phyloP scores from a whole-genome alignment of 2,329 filamentous ascomycete genomes.

The Phyllosticta citrichinensis region DNA sequence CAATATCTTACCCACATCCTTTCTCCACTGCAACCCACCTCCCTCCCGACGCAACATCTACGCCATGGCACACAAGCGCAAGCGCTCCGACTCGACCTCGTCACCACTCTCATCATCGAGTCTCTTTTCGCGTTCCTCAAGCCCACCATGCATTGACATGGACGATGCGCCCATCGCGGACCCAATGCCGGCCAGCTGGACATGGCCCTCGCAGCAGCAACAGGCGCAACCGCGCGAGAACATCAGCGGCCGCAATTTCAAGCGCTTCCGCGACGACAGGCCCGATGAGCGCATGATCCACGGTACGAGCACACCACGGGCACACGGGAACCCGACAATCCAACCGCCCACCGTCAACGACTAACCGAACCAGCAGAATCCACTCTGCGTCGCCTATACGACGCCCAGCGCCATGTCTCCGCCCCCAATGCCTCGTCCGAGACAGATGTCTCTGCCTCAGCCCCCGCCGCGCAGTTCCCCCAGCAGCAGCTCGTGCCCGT shows the following conservation, averaged over 20 bases:
- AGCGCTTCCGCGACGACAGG: slow-evolving; percentile 48
- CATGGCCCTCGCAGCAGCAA: not conserved
- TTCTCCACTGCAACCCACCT: not conserved
- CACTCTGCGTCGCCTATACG: slow-evolving; percentile 36
- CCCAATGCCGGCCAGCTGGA: slow-evolving; percentile 4
- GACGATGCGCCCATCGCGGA: slow-evolving; percentile 14
- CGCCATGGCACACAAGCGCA: slow-evolving; percentile 48
- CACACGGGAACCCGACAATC: not conserved
- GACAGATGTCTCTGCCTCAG: slow-evolving; percentile 12
- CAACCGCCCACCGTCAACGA: slow-evolving; percentile 9
- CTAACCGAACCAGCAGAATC: slow-evolving; percentile 27
- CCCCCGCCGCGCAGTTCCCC: slow-evolving; percentile 12
- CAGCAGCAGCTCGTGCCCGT: slow-evolving; percentile 8
- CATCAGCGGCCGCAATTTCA: slow-evolving; percentile 45
- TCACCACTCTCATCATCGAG: slow-evolving; percentile 32
- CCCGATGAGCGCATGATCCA: slow-evolving; percentile 47
- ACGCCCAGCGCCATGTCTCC: slow-evolving; percentile 26
- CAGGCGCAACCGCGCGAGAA: slow-evolving; percentile 1
- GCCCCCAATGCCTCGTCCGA: slow-evolving; percentile 20
- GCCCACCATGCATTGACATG: slow-evolving; percentile 16
- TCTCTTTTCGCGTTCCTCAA: slow-evolving; percentile 15
- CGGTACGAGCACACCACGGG: slow-evolving; percentile 29
- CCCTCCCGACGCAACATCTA: not conserved
- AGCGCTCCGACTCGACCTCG: slow-evolving; percentile 39
- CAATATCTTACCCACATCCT: not conserved